Base-by-base conservation (phyloP, 108 stramenopile genomes). In the Ochromonas danica region DNA sequence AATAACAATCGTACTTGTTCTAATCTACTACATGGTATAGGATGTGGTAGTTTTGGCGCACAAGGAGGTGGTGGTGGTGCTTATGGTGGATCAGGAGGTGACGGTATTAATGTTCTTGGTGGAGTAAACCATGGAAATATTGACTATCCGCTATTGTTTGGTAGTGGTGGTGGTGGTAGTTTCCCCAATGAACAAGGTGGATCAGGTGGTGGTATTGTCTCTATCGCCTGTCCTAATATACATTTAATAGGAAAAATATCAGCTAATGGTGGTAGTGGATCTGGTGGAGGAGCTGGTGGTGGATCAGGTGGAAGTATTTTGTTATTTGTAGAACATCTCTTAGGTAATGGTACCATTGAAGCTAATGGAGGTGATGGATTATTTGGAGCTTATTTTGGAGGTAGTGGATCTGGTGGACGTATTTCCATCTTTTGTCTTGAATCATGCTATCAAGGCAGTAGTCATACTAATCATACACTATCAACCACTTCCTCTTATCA, bases 21-120 rank as follows among this genome's bases (percentile, higher is more conserved):
- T n/a, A n/a, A n/a, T n/a, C n/a, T n/a, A n/a, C n/a, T n/a, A n/a
- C n/a, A n/a, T n/a, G n/a, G n/a, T n/a, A n/a, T n/a, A n/a, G n/a
- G n/a, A n/a, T n/a, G n/a, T n/a, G n/a, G n/a, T n/a, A n/a, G n/a
- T n/a, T n/a, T n/a, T n/a, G n/a, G n/a, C n/a, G n/a, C n/a, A n/a
- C n/a, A n/a, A n/a, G n/a, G n/a, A n/a, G 72, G 17, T 10, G 72
- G 72, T 41, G 72, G 72, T 28, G 72, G 40, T 75, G 72, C 10
- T 33, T 36, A 75, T 75, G 72, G 72, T 75, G 72, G 72, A 3
- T 39, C 6, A 6, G 72, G 72, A 14, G 72, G 72, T 33, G 38
- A 25, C 31, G 72, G 72, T 38, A 14, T 75, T 27, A 10, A 17
- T 33, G 72, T 3, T 31, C 10, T 6, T 27, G 72, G 72, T 28